Evolutionary conservation across 2,329 filamentous ascomycete genomes (phyloP).

Genomic region (Aspergillus udagawae): DNA sequence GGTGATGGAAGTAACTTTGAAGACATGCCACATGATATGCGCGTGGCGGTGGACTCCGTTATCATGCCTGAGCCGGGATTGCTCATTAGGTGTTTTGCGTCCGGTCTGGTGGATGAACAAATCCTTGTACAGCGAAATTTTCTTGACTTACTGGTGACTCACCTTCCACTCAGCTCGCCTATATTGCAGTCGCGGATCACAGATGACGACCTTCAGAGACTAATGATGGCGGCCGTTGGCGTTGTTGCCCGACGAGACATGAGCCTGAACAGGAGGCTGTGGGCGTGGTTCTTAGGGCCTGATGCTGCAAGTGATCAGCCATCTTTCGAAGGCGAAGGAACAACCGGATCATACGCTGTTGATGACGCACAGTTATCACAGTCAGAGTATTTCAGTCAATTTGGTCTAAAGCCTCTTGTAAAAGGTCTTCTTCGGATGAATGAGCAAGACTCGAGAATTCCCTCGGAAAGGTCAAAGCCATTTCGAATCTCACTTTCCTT

Average conservation of each 20-base stretch:
- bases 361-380: slow-evolving; percentile 51
- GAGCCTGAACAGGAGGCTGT: slow-evolving; percentile 92
- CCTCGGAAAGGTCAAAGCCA: slow-evolving; percentile 71
- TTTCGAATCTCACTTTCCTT: slow-evolving; percentile 90
- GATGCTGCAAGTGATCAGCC: slow-evolving; percentile 46
- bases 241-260: slow-evolving; percentile 90
- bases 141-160: slow-evolving; percentile 84
- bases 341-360: slow-evolving; percentile 23
- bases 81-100: slow-evolving; percentile 84
- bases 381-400: slow-evolving; percentile 77
- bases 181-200: slow-evolving; percentile 75
- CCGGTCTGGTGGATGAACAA: slow-evolving; percentile 82
- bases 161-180: slow-evolving; percentile 77
- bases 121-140: slow-evolving; percentile 91
- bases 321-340: slow-evolving; percentile 26
- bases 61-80: slow-evolving; percentile 81
- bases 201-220: slow-evolving; percentile 69
- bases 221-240: slow-evolving; percentile 77
- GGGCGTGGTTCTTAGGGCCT: slow-evolving; percentile 91
- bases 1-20: slow-evolving; percentile 25
- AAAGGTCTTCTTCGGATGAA: slow-evolving; percentile 76
- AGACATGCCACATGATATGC: slow-evolving; percentile 23
- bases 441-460: slow-evolving; percentile 48
- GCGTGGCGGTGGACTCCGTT: slow-evolving; percentile 43
- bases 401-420: slow-evolving; percentile 70